Percentiles rank a stretch among this genome's conserved stretches.
phyloP scores from a whole-genome alignment of 2,329 filamentous ascomycete genomes.

The Madurella mycetomatis region DNA sequence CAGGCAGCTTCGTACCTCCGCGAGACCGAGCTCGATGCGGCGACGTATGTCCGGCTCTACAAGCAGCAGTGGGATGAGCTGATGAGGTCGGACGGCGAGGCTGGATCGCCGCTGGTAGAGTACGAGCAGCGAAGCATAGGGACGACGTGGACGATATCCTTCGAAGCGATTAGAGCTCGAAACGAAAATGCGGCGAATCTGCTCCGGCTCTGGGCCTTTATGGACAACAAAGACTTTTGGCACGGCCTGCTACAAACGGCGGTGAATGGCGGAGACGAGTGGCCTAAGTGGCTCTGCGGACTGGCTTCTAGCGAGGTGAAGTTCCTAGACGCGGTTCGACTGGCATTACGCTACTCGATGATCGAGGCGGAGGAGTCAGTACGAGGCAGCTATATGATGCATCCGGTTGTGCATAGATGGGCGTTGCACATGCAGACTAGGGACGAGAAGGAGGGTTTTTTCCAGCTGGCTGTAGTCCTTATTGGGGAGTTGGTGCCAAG shows the following conservation, averaged over 20 bases:
- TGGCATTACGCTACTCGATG: slow-evolving; percentile 25
- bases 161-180: slow-evolving; percentile 1
- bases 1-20: slow-evolving; percentile 12
- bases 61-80: slow-evolving; percentile 15
- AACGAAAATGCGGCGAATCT: slow-evolving; percentile 20
- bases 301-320: slow-evolving; percentile 15
- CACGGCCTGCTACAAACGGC: slow-evolving; percentile 18
- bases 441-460: slow-evolving; percentile 3
- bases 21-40: slow-evolving; percentile 9
- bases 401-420: slow-evolving; percentile 26
- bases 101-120: slow-evolving; percentile 12
- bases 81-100: slow-evolving; percentile 10
- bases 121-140: slow-evolving; percentile 9
- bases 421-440: slow-evolving; percentile 17
- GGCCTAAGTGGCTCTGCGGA: slow-evolving; percentile 19
- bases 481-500: slow-evolving; percentile 10
- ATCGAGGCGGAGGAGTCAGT: slow-evolving; percentile 18
- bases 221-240: slow-evolving; percentile 24
- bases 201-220: slow-evolving; percentile 25
- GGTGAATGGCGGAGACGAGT: slow-evolving; percentile 10
- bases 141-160: slow-evolving; percentile 15
- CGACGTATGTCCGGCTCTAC: slow-evolving; percentile 15
- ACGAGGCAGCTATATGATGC: slow-evolving; percentile 20
- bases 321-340: slow-evolving; percentile 18
- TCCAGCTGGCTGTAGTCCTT: slow-evolving; percentile 15